Base-by-base conservation (phyloP, 2,329 filamentous ascomycete species). In the Trichophyton simii region DNA sequence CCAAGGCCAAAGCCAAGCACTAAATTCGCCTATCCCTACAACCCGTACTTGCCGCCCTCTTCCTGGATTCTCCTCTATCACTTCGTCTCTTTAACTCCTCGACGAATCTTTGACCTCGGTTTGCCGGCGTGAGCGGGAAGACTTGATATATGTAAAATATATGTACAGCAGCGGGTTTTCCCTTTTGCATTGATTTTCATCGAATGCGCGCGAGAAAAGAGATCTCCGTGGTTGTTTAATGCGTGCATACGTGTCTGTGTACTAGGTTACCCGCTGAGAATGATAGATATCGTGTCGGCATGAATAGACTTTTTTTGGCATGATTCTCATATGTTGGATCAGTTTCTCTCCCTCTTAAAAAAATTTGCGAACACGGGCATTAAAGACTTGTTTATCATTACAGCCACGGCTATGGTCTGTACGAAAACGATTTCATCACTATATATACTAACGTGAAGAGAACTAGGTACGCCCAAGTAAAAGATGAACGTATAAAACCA, bases 1-100 rank as follows among this genome's bases (percentile, higher is more conserved):
- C 44, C 44, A 78, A 78, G 70, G 72, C 60, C 55, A 66, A 66
- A 62, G 59, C 55, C 34, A 58, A 58, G 55, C 55, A 58, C 38
- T 58, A 58, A 41, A 58, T 58, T 15, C 7, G 18, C 28, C 20
- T 41, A 25, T 9, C 28, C 38, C 18, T 13, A 20, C n/a, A 11
- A 58, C 34, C 15, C 38, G 15, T 25, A 18, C 50, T 9, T 54
- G 50, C 50, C 22, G 28, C 25, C 31, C 28, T 25, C 28, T 34
- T 38, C 11, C 50, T 25, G 50, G 50, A 54, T 25, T 31, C 50
- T 54, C 50, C 11, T 15, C 28, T 34, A 54, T 15, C 28, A 31
- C 9, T 50, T 54, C 22, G 18, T 18, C 11, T 34, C 13, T n/a
- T 13, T 31, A n/a, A n/a, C 25, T 52, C 46, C 46, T 34, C 25